These are phyloP conservation scores for Globisporangium emineosum DNA, from an alignment of 352 stramenopile species.

Conservation along the genomic window DNA sequence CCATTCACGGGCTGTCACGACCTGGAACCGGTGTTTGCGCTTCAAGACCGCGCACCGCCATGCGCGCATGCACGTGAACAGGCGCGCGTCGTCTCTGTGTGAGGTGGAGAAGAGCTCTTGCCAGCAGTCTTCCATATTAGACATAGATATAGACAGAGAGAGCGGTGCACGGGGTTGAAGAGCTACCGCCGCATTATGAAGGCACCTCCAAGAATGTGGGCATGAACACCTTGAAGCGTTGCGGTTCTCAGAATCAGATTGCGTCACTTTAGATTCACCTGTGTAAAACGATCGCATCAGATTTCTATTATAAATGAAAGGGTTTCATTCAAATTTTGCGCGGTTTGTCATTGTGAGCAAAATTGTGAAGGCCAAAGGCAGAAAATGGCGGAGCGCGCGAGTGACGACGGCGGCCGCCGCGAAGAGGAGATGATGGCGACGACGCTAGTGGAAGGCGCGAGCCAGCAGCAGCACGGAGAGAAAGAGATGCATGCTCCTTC, in stretches of 20 bases:
- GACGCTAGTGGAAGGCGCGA: not conserved
- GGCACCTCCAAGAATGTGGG: not conserved
- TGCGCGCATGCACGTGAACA: constrained; percentile 43
- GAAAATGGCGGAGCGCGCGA: not conserved
- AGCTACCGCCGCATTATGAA: not conserved
- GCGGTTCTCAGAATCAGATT: not conserved
- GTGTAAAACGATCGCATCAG: not conserved
- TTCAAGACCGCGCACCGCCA: constrained; percentile 40
- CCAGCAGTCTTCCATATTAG: constrained; percentile 24
- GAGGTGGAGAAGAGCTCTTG: constrained; percentile 27
- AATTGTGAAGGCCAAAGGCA: not conserved
- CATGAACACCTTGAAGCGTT: not conserved
- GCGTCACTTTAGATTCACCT: not conserved
- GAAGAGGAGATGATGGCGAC: not conserved
- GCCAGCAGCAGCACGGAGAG: not conserved
- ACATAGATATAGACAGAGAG: not conserved
- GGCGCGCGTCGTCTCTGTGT: constrained; percentile 4
- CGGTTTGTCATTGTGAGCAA: not conserved
- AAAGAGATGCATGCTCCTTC: not conserved
- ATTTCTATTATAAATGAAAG: not conserved
- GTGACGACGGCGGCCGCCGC: not conserved
- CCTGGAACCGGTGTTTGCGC: constrained; percentile 37
- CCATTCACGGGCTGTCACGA: constrained; percentile 24
- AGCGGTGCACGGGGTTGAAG: not conserved
- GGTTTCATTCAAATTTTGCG: constrained; percentile 1